These are phyloP conservation scores for Fusarium azukiicola DNA, from an alignment of 2,329 filamentous ascomycete genomes.

Conservation along the genomic window DNA sequence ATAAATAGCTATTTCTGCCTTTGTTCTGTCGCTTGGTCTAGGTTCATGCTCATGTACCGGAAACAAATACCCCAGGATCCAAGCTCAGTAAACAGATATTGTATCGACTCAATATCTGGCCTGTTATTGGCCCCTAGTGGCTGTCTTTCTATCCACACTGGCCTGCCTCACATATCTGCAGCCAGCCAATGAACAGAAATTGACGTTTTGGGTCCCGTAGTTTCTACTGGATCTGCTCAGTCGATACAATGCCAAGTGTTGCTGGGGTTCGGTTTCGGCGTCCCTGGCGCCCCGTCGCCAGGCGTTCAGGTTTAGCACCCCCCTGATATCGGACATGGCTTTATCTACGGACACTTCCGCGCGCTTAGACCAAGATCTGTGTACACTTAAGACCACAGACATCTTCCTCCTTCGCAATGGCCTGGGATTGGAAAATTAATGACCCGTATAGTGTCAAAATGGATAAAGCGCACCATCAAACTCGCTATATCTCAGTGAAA, in stretches of 20 bases:
- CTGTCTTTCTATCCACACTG: not conserved
- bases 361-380: not conserved
- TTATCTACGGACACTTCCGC: not conserved
- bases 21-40: not conserved
- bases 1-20: not conserved
- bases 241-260: not conserved
- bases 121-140: not conserved
- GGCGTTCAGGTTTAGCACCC: not conserved
- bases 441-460: not conserved
- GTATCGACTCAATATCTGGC: not conserved
- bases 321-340: not conserved
- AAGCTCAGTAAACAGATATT: not conserved
- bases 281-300: no score
- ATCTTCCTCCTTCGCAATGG: not conserved
- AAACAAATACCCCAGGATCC: not conserved
- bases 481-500: slow-evolving; percentile 6
- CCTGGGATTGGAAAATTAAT: not conserved
- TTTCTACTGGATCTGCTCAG: not conserved
- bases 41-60: not conserved
- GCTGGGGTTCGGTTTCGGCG: not conserved
- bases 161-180: not conserved
- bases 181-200: slow-evolving; percentile 1
- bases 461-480: not conserved
- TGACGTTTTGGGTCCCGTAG: not conserved
- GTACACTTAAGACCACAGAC: not conserved